Evolutionary conservation across 345 rosid genomes (phyloP).

Genomic region (Citrus trifoliata): DNA sequence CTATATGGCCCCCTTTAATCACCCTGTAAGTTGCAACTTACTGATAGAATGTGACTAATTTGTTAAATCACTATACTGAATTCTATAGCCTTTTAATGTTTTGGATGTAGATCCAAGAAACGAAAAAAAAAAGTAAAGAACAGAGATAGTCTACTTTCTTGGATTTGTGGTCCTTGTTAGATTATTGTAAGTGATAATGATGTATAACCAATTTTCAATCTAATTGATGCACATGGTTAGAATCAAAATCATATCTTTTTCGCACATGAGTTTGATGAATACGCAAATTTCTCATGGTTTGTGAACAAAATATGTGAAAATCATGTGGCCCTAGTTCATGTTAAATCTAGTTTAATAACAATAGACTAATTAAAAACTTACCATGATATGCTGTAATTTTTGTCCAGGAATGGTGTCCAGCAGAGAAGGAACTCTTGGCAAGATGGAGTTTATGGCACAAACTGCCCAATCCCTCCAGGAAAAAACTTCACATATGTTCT

Average conservation of each 20-base stretch:
- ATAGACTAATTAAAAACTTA: not conserved
- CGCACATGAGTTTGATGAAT: not conserved
- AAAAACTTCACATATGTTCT: slow-evolving; percentile 66
- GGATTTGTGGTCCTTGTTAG: not conserved
- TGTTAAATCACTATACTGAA: not conserved
- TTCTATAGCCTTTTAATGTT: not conserved
- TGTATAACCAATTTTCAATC: not conserved
- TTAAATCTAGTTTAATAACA: not conserved
- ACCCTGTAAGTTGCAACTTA: not conserved
- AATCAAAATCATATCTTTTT: not conserved
- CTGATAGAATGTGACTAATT: not conserved
- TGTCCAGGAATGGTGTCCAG: slow-evolving; percentile 72
- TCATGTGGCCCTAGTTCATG: not conserved
- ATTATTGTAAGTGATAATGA: not conserved
- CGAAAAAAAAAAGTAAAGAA: not conserved
- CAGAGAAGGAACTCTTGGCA: slow-evolving; percentile 83
- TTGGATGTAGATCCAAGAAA: not conserved
- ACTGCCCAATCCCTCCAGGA: slow-evolving; percentile 85
- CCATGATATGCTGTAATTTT: not conserved
- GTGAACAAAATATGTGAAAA: not conserved
- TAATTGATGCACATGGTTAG: not conserved
- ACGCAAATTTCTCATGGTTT: not conserved
- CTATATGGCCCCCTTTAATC: not conserved
- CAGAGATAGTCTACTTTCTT: not conserved
- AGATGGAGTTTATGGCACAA: slow-evolving; percentile 80